A percentile compares a stretch with the other conserved stretches of the same genome.
Conservation (phyloP, 176 grass and related monocot species). For the Ananas comosus region DNA sequence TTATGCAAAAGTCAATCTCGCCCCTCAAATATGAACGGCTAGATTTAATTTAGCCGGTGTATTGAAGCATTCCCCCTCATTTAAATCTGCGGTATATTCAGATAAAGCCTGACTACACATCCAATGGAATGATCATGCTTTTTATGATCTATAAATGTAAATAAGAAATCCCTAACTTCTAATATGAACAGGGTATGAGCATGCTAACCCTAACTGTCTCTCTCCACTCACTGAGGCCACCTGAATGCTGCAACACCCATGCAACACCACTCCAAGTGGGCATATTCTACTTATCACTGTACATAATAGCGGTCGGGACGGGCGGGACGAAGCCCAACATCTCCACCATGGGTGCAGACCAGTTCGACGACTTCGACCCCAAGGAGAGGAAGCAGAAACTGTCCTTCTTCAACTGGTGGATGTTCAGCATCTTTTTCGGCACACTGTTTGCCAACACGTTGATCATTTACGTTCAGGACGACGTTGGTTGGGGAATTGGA, state of each 20-base stretch:
- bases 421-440: constrained; percentile 19
- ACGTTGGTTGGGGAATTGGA: constrained; percentile 50
- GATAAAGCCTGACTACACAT: too few relatives aligned
- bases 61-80: too few relatives aligned
- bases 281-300: constrained; percentile 10
- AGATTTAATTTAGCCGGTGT: too few relatives aligned
- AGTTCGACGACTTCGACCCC: constrained; percentile 17
- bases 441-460: constrained; percentile 32
- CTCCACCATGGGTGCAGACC: constrained; percentile 20
- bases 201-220: constrained; percentile 1
- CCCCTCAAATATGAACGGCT: too few relatives aligned
- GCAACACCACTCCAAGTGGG: constrained; percentile 8
- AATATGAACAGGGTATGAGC: constrained; percentile 7
- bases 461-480: constrained; percentile 67
- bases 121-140: not conserved
- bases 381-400: constrained; percentile 10
- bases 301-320: constrained; percentile 6
- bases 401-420: constrained; percentile 31
- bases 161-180: not conserved
- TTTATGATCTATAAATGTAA: not conserved
- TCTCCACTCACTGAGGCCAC: constrained; percentile 6
- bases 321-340: constrained; percentile 18
- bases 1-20: too few relatives aligned
- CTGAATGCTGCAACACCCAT: not conserved
- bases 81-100: too few relatives aligned